Evolutionary conservation across 176 grass and related monocot species (phyloP), one percentile per base, ranked within the genome.

Genomic region (Carex scoparia): DNA sequence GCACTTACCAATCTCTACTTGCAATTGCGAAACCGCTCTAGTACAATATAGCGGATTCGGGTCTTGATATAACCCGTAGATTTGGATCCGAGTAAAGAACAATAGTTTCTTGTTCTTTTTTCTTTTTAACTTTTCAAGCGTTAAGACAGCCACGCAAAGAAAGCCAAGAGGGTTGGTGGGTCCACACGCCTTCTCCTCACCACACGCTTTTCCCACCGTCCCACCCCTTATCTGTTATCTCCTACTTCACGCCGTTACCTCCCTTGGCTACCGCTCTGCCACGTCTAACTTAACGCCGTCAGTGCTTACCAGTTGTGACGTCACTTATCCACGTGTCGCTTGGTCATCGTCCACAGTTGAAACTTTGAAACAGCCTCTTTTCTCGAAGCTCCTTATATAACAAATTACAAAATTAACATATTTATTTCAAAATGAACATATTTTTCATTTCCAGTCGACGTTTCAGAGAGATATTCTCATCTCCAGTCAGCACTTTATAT

Each of bases 221-320:
- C 65, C 61, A 3, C 16, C 14, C 42, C 67, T 65, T 60, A 0
- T 73, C 79, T 87, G 90, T 92, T 89, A 87, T 87, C 90, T 68
- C 80, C 55, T 6, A 16, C 59, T 28, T 51, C 46, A 73, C 77
- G 84, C 84, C 86, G 91, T 90, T 80, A 81, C 3, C 30, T 79
- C 85, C 10, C 72, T 71, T 90, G 94, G 88, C 35, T n/a, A 23
- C 40, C 78, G 28, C 28, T 14, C 33, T 12, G 79, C 79, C 62
- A 35, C 48, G 48, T 51, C 48, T 51, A 51, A 23, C 5, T 51
- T 83, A 3, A 35, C 81, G 81, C 44, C 81, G 81, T 69, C 31
- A 64, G 15, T 38, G 5, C 13, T 65, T 46, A 44, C 65, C 79
- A 27, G 7, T 2, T 7, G 13, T 81, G 79, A 81, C 35, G 53